Conservation (phyloP, 805 yeast species). For the Yueomyces sinensis region DNA sequence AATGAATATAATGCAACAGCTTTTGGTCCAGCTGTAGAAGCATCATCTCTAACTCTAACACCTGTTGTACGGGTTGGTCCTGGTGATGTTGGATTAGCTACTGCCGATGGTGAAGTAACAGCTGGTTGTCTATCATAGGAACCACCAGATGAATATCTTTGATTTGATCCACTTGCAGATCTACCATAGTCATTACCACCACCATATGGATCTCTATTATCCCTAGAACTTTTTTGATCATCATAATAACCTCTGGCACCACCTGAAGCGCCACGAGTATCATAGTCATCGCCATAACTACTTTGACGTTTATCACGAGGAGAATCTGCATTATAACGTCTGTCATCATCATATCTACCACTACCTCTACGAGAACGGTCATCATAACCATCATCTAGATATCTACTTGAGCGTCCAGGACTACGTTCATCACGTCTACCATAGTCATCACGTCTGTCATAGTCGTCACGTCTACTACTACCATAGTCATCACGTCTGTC, state of each 20-base stretch:
- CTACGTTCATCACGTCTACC: conserved; percentile 6
- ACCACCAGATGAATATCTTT: conserved; percentile 1
- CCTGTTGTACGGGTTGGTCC: conserved; percentile 1
- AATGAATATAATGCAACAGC: conserved; percentile 85
- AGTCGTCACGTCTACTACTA: too few species aligned
- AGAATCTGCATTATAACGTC: background rate
- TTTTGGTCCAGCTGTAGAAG: conserved; percentile 32
- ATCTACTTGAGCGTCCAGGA: background rate
- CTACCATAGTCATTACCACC: conserved; percentile 1
- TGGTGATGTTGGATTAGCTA: conserved; percentile 1
- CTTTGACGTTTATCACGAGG: background rate
- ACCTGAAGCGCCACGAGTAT: conserved; percentile 14
- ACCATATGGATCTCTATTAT: background rate
- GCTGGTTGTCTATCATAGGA: conserved; percentile 1
- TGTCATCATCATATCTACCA: conserved; percentile 3
- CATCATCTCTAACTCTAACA: background rate
- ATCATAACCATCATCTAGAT: conserved; percentile 7
- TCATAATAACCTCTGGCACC: conserved; percentile 9
- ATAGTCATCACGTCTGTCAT: conserved; percentile 2
- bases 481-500: conserved; percentile 5
- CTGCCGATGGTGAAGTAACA: background rate
- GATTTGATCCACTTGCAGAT: background rate
- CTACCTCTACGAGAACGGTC: conserved; percentile 5
- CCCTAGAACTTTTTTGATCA: conserved; percentile 8
- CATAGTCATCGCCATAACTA: conserved; percentile 11